Evolutionary conservation across 768 basidiomycete species (phyloP).

Genomic region (Fibroporia radiculosa): DNA sequence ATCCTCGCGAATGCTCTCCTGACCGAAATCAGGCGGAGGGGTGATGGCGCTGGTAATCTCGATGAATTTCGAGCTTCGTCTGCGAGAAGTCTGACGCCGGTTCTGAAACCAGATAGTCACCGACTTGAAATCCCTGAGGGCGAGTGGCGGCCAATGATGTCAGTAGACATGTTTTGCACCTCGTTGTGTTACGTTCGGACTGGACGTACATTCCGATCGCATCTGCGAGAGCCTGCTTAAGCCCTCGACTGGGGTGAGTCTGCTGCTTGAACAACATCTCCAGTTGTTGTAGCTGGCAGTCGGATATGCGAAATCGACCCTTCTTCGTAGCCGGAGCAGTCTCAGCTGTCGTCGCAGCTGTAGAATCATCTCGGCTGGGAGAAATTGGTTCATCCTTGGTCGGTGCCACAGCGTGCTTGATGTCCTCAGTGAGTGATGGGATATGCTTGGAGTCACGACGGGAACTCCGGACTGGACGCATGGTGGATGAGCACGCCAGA

Average conservation of each 20-base stretch:
- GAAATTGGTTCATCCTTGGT: no score
- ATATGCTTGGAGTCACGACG: no score
- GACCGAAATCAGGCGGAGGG: not conserved
- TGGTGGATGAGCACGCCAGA: no score
- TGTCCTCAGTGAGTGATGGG: no score
- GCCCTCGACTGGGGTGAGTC: slow-evolving; percentile 18
- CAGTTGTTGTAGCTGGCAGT: slow-evolving; percentile 18
- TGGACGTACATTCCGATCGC: slow-evolving; percentile 18
- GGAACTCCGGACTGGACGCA: no score
- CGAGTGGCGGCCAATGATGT: not conserved
- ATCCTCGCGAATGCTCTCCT: no score
- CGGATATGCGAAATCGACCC: slow-evolving; percentile 32
- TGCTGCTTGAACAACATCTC: slow-evolving; percentile 18
- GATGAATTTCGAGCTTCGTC: not conserved
- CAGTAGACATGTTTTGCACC: not conserved
- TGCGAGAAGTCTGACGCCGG: slow-evolving; percentile 46
- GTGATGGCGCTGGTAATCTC: not conserved
- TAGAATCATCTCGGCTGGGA: no score
- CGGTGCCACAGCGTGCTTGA: no score
- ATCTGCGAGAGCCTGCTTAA: slow-evolving; percentile 19
- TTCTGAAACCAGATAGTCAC: slow-evolving; percentile 77
- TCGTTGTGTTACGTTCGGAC: not conserved
- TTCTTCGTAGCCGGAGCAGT: no score
- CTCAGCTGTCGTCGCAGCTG: no score
- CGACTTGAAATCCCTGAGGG: slow-evolving; percentile 33